Conservation (phyloP, 1,139 yeast genomes). For the Kurtzmaniella quercitrusa region DNA sequence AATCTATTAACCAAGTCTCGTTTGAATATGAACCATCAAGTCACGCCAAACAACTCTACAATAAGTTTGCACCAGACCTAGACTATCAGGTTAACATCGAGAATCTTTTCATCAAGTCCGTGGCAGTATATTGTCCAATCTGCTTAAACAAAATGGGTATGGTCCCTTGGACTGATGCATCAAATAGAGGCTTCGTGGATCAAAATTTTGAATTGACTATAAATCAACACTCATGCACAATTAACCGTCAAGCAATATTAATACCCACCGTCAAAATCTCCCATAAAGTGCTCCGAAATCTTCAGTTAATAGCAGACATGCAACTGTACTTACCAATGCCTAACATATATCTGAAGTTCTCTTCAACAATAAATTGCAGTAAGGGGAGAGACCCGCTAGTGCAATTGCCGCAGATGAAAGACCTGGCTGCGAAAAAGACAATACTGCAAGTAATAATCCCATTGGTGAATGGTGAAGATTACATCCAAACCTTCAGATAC, state of each 20-base stretch:
- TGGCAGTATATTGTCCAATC: background rate
- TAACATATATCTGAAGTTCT: background rate
- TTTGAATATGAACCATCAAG: slow-evolving; percentile 14
- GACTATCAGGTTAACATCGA: background rate
- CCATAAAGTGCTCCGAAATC: background rate
- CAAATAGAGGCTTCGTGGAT: background rate
- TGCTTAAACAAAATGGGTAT: background rate
- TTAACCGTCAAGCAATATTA: background rate
- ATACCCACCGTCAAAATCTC: background rate
- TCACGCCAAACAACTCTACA: background rate
- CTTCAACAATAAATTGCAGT: background rate
- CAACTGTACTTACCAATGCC: background rate
- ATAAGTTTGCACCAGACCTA: background rate
- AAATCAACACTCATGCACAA: background rate
- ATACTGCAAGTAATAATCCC: background rate
- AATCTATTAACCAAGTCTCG: slow-evolving; percentile 15
- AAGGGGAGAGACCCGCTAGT: background rate
- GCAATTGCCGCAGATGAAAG: background rate
- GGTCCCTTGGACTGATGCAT: background rate
- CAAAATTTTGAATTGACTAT: background rate
- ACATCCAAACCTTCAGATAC: slow-evolving; percentile 1
- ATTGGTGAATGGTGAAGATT: background rate
- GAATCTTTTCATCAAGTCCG: background rate
- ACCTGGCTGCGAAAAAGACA: background rate
- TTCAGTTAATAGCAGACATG: background rate